Conservation (phyloP, 352 stramenopile genomes). For the Globisporangium iwayamae region DNA sequence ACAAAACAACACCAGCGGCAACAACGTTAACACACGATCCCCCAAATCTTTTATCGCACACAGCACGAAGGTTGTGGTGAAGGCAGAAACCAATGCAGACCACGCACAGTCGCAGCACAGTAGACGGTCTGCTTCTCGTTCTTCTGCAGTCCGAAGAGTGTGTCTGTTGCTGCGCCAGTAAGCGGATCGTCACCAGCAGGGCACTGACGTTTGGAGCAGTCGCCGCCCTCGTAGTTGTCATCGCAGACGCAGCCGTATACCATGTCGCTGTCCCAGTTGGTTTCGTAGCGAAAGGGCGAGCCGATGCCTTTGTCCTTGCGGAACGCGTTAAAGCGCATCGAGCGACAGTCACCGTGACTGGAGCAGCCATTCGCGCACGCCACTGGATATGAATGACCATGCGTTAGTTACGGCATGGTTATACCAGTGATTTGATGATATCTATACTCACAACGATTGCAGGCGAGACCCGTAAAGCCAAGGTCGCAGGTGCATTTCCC, state of each 20-base stretch:
- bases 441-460: slow-evolving; percentile 58
- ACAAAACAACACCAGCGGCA: neutral
- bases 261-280: slow-evolving; percentile 85
- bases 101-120: slow-evolving; percentile 56
- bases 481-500: slow-evolving; percentile 76
- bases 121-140: slow-evolving; percentile 79
- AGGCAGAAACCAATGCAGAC: too few relatives aligned
- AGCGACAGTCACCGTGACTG: slow-evolving; percentile 67
- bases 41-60: too few relatives aligned
- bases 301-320: slow-evolving; percentile 62
- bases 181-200: slow-evolving; percentile 66
- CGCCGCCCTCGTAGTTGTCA: slow-evolving; percentile 72
- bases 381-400: slow-evolving; percentile 28
- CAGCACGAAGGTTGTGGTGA: neutral
- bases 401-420: too few relatives aligned
- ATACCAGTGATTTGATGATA: neutral
- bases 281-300: slow-evolving; percentile 39
- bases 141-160: slow-evolving; percentile 67
- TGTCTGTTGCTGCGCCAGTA: slow-evolving; percentile 56
- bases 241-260: slow-evolving; percentile 89
- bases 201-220: slow-evolving; percentile 77
- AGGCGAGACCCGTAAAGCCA: slow-evolving; percentile 72
- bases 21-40: too few relatives aligned
- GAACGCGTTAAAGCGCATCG: slow-evolving; percentile 55
- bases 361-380: slow-evolving; percentile 61